Percentiles rank a stretch among this genome's conserved stretches.
Conservation (phyloP, 2,329 filamentous ascomycete genomes). For the Ceratocystis colombiana region DNA sequence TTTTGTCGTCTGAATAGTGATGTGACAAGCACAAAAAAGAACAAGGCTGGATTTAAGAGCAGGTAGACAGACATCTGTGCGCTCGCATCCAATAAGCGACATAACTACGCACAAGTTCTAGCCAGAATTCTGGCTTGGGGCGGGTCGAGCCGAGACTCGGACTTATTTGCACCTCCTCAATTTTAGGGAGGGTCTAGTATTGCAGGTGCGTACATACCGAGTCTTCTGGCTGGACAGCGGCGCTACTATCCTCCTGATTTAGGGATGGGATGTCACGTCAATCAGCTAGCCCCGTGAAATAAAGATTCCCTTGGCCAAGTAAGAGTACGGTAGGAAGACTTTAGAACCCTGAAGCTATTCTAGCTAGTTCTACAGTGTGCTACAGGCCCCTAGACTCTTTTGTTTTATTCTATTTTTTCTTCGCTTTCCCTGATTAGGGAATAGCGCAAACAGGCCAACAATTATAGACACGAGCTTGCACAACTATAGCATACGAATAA, state of each 20-base stretch:
- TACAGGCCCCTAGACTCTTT: background rate
- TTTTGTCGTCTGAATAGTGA: background rate
- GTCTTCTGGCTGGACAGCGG: no score
- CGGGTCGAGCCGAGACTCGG: constrained; percentile 8
- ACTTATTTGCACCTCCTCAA: background rate
- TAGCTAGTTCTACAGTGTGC: background rate
- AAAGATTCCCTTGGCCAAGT: no score
- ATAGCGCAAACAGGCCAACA: no score
- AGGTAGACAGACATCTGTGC: background rate
- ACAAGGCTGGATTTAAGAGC: background rate
- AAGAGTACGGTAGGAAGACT: background rate
- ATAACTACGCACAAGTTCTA: background rate
- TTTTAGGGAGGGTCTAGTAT: background rate
- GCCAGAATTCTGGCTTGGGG: background rate
- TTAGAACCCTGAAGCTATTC: background rate
- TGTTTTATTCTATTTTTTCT: background rate
- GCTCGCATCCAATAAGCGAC: background rate
- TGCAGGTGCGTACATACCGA: background rate
- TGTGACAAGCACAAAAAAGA: background rate
- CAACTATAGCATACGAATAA: no score
- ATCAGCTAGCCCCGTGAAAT: no score
- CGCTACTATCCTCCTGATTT: no score
- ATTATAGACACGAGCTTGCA: no score
- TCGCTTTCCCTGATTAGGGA: background rate
- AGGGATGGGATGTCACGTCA: no score